A percentile compares a stretch with the other conserved stretches of the same genome.
Evolutionary conservation across 2,329 filamentous ascomycete genomes (phyloP).

Genomic region (Podosphaera xanthii): DNA sequence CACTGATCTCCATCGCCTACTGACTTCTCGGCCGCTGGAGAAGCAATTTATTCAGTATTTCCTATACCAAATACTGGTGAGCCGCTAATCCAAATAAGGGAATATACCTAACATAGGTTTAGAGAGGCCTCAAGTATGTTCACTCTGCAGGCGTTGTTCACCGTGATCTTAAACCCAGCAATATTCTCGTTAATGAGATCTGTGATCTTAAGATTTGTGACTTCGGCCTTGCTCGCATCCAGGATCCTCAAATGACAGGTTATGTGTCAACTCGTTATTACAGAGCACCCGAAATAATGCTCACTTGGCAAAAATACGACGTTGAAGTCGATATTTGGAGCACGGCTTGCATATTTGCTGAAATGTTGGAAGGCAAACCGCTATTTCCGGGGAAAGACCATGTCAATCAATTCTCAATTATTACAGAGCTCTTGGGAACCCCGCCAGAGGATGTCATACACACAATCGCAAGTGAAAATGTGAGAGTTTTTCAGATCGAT

Average conservation of each 20-base stretch:
- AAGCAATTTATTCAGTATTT: constrained; percentile 99
- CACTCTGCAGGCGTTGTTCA: constrained; percentile 96
- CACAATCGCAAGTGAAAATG: constrained; percentile 95
- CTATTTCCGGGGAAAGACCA: constrained; percentile 97
- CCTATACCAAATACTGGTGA: constrained; percentile 91
- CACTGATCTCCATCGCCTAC: constrained; percentile 82
- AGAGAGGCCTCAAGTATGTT: constrained; percentile 97
- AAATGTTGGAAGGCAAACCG: constrained; percentile 97
- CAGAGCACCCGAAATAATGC: constrained; percentile 96
- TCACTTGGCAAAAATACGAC: constrained; percentile 99
- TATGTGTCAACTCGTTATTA: constrained; percentile 99
- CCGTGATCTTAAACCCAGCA: constrained; percentile 92
- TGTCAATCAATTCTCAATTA: constrained; percentile 98
- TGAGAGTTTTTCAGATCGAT: constrained; percentile 22
- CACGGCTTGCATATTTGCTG: constrained; percentile 93
- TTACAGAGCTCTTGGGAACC: constrained; percentile 87
- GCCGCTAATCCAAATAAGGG: constrained; percentile 12
- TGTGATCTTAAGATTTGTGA: constrained; percentile 99
- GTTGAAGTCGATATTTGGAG: constrained; percentile 99
- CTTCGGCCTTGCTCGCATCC: constrained; percentile 89
- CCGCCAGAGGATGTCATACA: constrained; percentile 96
- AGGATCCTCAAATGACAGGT: constrained; percentile 98
- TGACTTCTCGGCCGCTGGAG: constrained; percentile 87
- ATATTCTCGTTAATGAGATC: constrained; percentile 98
- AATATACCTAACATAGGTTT: constrained; percentile 2